These are phyloP conservation scores for Prunus campanulata DNA, from an alignment of 306 rosid genomes.

Conservation along the genomic window DNA sequence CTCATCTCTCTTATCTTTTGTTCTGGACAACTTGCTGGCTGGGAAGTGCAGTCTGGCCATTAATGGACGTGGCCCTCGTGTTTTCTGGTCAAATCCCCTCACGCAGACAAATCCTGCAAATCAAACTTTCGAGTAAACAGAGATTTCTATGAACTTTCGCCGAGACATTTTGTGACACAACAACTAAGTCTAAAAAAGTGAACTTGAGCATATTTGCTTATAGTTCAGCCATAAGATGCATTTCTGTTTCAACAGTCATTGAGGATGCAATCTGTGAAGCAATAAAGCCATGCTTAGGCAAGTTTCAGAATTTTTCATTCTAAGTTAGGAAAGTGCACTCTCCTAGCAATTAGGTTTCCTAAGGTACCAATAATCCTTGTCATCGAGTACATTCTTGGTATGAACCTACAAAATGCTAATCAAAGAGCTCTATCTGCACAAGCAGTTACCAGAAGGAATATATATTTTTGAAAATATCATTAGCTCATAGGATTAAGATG, in stretches of 20 bases:
- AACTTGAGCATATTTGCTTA: background rate
- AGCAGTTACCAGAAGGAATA: background rate
- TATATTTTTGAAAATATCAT: background rate
- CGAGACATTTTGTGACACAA: background rate
- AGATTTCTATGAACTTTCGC: background rate
- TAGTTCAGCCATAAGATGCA: background rate
- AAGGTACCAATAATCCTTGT: background rate
- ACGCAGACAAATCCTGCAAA: slow-evolving; percentile 87
- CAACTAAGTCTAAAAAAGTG: background rate
- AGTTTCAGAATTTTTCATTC: background rate
- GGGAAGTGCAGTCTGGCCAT: slow-evolving; percentile 79
- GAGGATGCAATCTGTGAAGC: background rate
- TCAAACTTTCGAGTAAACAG: slow-evolving; percentile 3
- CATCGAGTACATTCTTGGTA: background rate
- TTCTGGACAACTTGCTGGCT: slow-evolving; percentile 60
- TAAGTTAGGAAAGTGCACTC: background rate
- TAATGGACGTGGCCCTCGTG: slow-evolving; percentile 77
- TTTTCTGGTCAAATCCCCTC: slow-evolving; percentile 69
- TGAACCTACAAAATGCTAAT: background rate
- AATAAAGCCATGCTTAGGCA: background rate
- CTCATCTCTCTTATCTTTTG: slow-evolving; percentile 33
- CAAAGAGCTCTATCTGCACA: background rate
- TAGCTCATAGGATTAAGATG: background rate
- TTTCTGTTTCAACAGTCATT: background rate
- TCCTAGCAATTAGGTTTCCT: background rate